phyloP scores from a whole-genome alignment of 805 yeast species.

The Cyberlindnera petersonii region DNA sequence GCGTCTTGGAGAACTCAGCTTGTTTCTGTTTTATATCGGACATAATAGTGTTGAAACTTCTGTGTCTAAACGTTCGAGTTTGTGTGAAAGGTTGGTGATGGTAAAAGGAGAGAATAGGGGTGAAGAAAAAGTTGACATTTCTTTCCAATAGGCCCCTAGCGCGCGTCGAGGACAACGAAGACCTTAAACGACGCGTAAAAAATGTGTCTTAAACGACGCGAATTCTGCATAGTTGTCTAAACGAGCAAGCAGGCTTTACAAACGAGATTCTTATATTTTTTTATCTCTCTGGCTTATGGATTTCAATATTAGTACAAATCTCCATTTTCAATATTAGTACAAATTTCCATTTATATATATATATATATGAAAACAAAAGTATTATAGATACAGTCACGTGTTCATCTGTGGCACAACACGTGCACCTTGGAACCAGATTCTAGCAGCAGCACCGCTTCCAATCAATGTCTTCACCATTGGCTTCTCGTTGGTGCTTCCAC shows the following conservation, averaged over 20 bases:
- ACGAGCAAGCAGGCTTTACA: no score
- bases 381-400: background rate
- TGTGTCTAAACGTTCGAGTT: no score
- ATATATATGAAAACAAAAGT: background rate
- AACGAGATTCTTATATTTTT: no score
- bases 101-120: background rate
- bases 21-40: slow-evolving; percentile 25
- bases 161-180: no score
- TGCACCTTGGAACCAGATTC: slow-evolving; percentile 66
- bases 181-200: no score
- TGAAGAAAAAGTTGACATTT: background rate
- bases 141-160: no score
- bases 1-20: slow-evolving; percentile 69
- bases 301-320: no score
- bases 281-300: no score
- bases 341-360: no score
- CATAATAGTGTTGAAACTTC: slow-evolving; percentile 1
- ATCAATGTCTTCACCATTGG: slow-evolving; percentile 50
- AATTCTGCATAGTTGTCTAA: background rate
- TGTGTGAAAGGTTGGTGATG: no score
- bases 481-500: slow-evolving; percentile 32
- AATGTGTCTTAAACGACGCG: no score
- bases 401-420: slow-evolving; percentile 32
- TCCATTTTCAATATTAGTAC: no score
- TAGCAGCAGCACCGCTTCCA: slow-evolving; percentile 64